These are phyloP conservation scores for Rosa hybrid DNA, from an alignment of 331 rosid species.

Conservation along the genomic window DNA sequence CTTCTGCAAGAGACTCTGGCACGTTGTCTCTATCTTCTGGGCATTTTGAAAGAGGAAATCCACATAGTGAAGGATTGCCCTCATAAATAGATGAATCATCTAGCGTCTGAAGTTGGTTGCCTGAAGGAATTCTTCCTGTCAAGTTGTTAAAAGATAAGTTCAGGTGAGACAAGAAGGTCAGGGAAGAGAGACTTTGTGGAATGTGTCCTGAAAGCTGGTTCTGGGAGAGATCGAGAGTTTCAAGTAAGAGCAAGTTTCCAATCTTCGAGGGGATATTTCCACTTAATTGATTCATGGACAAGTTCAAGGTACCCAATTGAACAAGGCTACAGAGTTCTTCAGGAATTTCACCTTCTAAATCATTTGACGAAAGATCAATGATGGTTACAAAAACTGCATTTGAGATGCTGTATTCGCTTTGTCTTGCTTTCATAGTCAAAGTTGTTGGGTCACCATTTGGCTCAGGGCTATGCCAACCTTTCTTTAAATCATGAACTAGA, in stretches of 20 bases:
- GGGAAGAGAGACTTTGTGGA: not conserved
- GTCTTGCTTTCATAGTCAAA: no score
- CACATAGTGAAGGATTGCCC: not conserved
- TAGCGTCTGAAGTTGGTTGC: not conserved
- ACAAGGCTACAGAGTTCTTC: no score
- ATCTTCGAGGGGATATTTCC: no score
- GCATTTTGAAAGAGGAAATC: not conserved
- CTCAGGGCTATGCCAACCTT: no score
- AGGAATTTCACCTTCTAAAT: no score
- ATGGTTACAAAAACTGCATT: no score
- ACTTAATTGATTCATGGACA: no score
- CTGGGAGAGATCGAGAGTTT: not conserved
- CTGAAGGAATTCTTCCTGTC: not conserved
- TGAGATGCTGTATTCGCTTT: no score
- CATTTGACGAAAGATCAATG: no score
- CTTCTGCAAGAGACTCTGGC: not conserved
- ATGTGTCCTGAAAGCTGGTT: not conserved
- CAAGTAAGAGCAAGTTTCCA: no score
- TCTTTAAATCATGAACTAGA: not conserved
- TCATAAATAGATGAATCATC: not conserved
- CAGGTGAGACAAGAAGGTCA: not conserved
- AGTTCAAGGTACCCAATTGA: no score
- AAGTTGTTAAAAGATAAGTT: not conserved
- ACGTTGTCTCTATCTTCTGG: not conserved
- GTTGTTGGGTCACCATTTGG: no score